Evolutionary conservation across 331 rosid species (phyloP).

Genomic region (Rosa hybrid): DNA sequence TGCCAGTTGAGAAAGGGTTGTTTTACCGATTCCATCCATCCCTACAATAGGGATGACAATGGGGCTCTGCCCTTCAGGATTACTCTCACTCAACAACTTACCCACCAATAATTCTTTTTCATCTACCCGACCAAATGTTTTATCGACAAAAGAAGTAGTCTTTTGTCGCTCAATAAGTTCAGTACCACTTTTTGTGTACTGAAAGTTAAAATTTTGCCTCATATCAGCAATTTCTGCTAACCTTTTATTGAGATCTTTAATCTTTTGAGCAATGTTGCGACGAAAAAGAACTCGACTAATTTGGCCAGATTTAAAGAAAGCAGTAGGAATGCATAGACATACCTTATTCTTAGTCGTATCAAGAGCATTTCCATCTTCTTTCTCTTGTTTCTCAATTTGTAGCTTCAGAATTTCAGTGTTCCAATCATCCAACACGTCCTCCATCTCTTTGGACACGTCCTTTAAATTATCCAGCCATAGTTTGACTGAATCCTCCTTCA

Average conservation of each 20-base stretch:
- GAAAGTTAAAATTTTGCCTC: background rate
- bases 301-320: background rate
- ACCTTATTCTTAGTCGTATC: background rate
- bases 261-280: background rate
- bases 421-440: background rate
- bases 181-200: background rate
- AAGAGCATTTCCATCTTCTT: background rate
- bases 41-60: background rate
- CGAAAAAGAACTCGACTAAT: background rate
- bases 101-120: background rate
- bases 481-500: background rate
- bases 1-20: slow-evolving; percentile 2
- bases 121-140: slow-evolving; percentile 1
- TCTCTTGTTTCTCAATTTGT: background rate
- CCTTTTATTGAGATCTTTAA: background rate
- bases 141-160: background rate
- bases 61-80: background rate
- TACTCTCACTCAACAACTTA: background rate
- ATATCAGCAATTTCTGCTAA: background rate
- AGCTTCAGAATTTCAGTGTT: background rate
- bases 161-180: background rate
- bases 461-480: background rate
- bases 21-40: background rate
- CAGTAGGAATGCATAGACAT: background rate
- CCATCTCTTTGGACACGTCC: background rate